Evolutionary conservation across 2,329 filamentous ascomycete species (phyloP).

Genomic region (Trichoderma pleuroti): DNA sequence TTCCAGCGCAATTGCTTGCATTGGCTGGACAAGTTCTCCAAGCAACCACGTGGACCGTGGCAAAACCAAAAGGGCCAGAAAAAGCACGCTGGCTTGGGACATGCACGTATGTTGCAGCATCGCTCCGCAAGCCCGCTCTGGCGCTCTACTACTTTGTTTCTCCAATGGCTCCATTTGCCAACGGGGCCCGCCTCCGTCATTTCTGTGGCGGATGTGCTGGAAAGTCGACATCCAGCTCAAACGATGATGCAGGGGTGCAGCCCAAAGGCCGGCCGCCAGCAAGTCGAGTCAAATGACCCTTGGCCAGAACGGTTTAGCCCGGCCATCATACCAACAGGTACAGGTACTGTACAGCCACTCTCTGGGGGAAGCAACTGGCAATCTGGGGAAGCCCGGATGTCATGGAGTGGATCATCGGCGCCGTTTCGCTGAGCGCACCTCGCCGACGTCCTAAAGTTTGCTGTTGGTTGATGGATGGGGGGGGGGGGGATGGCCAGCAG

Average conservation of each 20-base stretch:
- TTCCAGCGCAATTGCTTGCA: background rate
- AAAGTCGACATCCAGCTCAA: background rate
- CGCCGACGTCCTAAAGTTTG: slow-evolving; percentile 1
- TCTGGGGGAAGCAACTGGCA: background rate
- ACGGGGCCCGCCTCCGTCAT: background rate
- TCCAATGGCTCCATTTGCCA: background rate
- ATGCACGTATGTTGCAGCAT: background rate
- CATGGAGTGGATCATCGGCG: background rate
- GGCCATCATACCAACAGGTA: too few relatives aligned
- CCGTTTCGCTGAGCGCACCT: background rate
- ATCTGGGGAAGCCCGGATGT: slow-evolving; percentile 6
- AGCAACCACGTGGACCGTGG: background rate
- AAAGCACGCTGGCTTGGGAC: background rate
- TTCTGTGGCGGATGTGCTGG: slow-evolving; percentile 4
- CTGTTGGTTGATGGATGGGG: background rate
- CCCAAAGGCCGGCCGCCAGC: background rate
- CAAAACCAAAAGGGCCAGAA: background rate
- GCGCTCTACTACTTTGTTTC: background rate
- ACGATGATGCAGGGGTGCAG: slow-evolving; percentile 6
- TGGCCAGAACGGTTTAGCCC: background rate
- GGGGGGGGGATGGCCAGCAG: background rate
- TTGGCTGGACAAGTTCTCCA: background rate
- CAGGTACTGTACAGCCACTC: background rate
- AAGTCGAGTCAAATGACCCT: slow-evolving; percentile 9
- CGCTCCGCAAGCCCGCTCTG: background rate